These are phyloP conservation scores for Colletotrichum camelliae DNA, from an alignment of 2,329 filamentous ascomycete species.

Conservation along the genomic window DNA sequence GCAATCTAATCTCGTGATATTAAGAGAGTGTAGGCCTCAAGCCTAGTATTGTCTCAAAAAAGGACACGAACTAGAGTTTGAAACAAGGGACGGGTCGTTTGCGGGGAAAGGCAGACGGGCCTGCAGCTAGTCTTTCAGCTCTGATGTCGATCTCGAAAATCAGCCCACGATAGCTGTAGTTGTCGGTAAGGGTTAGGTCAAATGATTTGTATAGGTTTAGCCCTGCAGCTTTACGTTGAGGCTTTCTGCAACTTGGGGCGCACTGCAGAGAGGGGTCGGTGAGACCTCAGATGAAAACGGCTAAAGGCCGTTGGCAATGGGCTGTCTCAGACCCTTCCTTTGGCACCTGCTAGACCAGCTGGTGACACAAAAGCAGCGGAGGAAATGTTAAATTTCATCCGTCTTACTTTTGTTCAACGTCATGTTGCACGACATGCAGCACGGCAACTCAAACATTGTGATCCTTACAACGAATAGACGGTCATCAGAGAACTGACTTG, in stretches of 20 bases:
- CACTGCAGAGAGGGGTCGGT: not conserved
- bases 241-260: not conserved
- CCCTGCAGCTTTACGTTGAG: not conserved
- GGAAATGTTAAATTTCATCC: not conserved
- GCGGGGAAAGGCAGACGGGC: not conserved
- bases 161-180: not conserved
- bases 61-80: not conserved
- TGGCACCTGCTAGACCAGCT: not conserved
- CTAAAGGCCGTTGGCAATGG: not conserved
- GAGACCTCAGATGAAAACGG: not conserved
- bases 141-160: not conserved
- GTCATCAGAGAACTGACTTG: not conserved
- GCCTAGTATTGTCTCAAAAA: not conserved
- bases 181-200: not conserved
- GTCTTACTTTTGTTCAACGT: not conserved
- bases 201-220: not conserved
- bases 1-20: not conserved
- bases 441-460: not conserved
- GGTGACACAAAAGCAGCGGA: not conserved
- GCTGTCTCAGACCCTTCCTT: not conserved
- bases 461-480: not conserved
- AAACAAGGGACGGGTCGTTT: not conserved
- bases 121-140: not conserved
- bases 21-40: not conserved
- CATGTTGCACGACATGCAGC: not conserved